phyloP scores from a whole-genome alignment of 2,329 filamentous ascomycete species.

The Amauroascus niger region DNA sequence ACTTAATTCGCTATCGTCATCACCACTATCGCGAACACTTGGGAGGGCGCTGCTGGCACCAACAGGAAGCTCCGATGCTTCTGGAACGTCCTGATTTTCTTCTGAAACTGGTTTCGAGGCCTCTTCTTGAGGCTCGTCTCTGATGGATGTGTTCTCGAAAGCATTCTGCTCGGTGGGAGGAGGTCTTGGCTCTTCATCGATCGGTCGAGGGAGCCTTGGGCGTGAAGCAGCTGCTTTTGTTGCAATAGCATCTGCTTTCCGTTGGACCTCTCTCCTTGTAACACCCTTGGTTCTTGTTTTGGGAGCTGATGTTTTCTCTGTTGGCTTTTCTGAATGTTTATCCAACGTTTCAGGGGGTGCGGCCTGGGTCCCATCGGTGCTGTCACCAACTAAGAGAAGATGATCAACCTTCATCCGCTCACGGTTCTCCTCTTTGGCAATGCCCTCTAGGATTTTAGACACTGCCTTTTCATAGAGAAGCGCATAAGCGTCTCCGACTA shows the following conservation, averaged over 20 bases:
- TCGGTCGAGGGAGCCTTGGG: constrained; percentile 8
- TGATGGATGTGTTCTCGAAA: background rate
- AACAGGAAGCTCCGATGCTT: constrained; percentile 36
- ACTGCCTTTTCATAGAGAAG: constrained; percentile 38
- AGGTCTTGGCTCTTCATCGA: constrained; percentile 12
- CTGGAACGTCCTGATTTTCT: background rate
- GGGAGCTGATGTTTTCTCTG: constrained; percentile 16
- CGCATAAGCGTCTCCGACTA: constrained; percentile 86
- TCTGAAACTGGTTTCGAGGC: background rate
- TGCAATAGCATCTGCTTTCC: constrained; percentile 49
- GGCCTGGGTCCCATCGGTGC: constrained; percentile 13
- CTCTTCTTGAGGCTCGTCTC: constrained; percentile 3
- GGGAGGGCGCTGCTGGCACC: constrained; percentile 46
- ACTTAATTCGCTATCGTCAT: constrained; percentile 61
- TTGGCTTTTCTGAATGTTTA: background rate
- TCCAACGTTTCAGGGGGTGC: constrained; percentile 15
- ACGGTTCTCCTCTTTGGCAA: constrained; percentile 38
- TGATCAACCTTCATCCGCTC: constrained; percentile 42
- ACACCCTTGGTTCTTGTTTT: constrained; percentile 47
- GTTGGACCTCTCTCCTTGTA: constrained; percentile 50
- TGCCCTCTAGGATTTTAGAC: constrained; percentile 32
- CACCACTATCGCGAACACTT: constrained; percentile 55
- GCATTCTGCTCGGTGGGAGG: background rate
- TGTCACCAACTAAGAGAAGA: constrained; percentile 35
- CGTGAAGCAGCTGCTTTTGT: constrained; percentile 25